A percentile compares a stretch with the other conserved stretches of the same genome.
Evolutionary conservation across 1,284 basidiomycete genomes (phyloP).

Genomic region (Ceratobasidium papillatum): DNA sequence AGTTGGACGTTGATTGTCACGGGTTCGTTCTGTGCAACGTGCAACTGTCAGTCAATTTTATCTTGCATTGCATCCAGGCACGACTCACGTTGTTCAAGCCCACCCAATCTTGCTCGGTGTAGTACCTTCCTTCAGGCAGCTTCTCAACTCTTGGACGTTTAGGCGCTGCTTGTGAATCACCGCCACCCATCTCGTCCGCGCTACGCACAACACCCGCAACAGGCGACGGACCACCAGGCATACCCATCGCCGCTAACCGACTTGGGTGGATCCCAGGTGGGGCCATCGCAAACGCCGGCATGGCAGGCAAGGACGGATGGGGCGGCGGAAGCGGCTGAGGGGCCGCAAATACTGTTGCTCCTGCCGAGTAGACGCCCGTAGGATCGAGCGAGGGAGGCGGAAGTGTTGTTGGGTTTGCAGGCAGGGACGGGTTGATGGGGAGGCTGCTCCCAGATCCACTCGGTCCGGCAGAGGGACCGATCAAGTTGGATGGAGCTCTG

Average conservation of each 20-base stretch:
- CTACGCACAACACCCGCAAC: slow-evolving; percentile 73
- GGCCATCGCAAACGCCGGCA: slow-evolving; percentile 58
- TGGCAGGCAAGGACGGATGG: slow-evolving; percentile 70
- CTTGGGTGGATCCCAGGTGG: slow-evolving; percentile 51
- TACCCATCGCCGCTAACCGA: slow-evolving; percentile 56
- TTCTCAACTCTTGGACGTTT: slow-evolving; percentile 86
- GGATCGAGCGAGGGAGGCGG: slow-evolving; percentile 61
- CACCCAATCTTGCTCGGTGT: slow-evolving; percentile 82
- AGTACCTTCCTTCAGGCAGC: slow-evolving; percentile 78
- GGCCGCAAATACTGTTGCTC: slow-evolving; percentile 35
- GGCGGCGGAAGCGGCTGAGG: slow-evolving; percentile 62
- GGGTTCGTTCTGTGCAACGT: slow-evolving; percentile 64
- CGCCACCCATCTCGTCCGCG: slow-evolving; percentile 77
- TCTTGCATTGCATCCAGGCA: neutral
- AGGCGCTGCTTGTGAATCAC: slow-evolving; percentile 64
- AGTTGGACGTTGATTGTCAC: slow-evolving; percentile 85
- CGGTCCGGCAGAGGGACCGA: slow-evolving; percentile 78
- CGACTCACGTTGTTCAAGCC: slow-evolving; percentile 78
- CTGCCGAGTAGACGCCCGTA: slow-evolving; percentile 36
- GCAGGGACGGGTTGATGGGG: slow-evolving; percentile 38
- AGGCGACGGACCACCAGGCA: slow-evolving; percentile 50
- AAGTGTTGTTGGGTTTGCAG: slow-evolving; percentile 40
- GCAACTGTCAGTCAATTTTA: slow-evolving; percentile 5
- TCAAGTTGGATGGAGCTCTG: slow-evolving; percentile 75
- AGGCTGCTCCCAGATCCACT: slow-evolving; percentile 26